Evolutionary conservation across 306 rosid species (phyloP).

Genomic region (Vigna angularis): DNA sequence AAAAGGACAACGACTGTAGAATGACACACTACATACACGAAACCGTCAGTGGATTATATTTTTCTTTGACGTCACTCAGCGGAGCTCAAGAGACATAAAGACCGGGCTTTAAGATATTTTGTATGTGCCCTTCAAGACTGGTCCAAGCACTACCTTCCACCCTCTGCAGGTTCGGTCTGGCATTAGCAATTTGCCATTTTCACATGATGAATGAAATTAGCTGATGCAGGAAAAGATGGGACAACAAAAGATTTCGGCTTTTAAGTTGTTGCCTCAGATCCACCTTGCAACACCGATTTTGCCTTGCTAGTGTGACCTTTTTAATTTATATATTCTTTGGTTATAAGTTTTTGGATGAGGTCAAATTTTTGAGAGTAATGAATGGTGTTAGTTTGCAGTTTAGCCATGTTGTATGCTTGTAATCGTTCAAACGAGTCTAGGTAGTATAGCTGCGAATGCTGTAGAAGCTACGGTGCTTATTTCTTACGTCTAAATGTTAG

Average conservation of each 20-base stretch:
- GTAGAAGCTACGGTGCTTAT: conserved; percentile 21
- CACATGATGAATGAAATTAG: conserved; percentile 32
- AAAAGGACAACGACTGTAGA: conserved; percentile 58
- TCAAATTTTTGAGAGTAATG: conserved; percentile 3
- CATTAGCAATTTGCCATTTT: conserved; percentile 34
- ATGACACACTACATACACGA: conserved; percentile 43
- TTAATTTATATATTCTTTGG: conserved; percentile 25
- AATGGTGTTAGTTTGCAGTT: conserved; percentile 19
- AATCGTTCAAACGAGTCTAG: conserved; percentile 25
- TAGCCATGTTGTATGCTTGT: conserved; percentile 39
- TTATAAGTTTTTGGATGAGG: conserved; percentile 25
- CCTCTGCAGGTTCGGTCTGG: conserved; percentile 1
- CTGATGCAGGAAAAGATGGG: conserved; percentile 35
- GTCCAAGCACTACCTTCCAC: conserved; percentile 18
- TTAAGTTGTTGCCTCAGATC: conserved; percentile 13
- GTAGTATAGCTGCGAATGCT: conserved; percentile 32
- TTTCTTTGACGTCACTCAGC: conserved; percentile 29
- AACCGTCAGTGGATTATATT: conserved; percentile 24
- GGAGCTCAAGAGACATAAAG: conserved; percentile 30
- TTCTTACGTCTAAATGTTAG: conserved; percentile 34
- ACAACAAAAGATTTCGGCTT: conserved; percentile 34
- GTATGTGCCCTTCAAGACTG: conserved; percentile 13
- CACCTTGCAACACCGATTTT: conserved; percentile 3
- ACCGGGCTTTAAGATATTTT: conserved; percentile 23
- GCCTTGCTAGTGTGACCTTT: conserved; percentile 12